Conservation (phyloP, 768 basidiomycete genomes). For the Dioszegia crocea region DNA sequence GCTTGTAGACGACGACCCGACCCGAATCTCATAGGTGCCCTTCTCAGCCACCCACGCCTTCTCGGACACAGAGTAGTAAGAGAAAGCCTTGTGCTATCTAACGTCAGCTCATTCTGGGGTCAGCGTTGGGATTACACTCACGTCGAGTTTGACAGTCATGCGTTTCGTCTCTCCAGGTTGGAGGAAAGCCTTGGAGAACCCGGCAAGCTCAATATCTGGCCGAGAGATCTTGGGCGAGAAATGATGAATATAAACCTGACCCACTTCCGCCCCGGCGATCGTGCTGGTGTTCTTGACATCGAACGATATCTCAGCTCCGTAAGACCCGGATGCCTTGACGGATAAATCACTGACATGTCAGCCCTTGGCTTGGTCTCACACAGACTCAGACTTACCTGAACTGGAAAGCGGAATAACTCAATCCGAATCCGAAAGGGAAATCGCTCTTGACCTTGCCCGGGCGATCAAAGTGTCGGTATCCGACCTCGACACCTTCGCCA, state of each 20-base stretch:
- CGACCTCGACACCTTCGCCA: constrained; percentile 44
- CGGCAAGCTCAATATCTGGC: constrained; percentile 62
- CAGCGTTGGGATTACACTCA: constrained; percentile 4
- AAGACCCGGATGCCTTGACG: constrained; percentile 31
- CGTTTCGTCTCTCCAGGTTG: constrained; percentile 44
- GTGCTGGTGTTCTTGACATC: constrained; percentile 59
- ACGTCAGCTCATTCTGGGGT: neutral
- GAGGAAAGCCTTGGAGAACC: constrained; percentile 49
- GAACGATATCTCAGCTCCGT: constrained; percentile 48
- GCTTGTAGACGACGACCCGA: constrained; percentile 54
- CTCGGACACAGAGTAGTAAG: constrained; percentile 57
- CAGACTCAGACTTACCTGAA: constrained; percentile 19
- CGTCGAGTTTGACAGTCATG: constrained; percentile 42
- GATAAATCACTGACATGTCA: constrained; percentile 18
- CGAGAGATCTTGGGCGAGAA: constrained; percentile 55
- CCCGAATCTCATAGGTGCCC: constrained; percentile 54
- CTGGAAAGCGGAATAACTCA: constrained; percentile 41
- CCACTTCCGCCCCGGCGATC: constrained; percentile 59
- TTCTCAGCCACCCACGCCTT: constrained; percentile 58
- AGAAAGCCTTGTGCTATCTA: constrained; percentile 53
- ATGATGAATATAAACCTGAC: constrained; percentile 62
- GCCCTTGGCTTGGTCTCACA: neutral
- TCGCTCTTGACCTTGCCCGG: constrained; percentile 19
- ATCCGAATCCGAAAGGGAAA: constrained; percentile 46
- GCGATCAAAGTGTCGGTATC: constrained; percentile 48